A percentile compares a stretch with the other conserved stretches of the same genome.
Conservation (phyloP, 768 basidiomycete genomes). For the Antrodiella citrinella region DNA sequence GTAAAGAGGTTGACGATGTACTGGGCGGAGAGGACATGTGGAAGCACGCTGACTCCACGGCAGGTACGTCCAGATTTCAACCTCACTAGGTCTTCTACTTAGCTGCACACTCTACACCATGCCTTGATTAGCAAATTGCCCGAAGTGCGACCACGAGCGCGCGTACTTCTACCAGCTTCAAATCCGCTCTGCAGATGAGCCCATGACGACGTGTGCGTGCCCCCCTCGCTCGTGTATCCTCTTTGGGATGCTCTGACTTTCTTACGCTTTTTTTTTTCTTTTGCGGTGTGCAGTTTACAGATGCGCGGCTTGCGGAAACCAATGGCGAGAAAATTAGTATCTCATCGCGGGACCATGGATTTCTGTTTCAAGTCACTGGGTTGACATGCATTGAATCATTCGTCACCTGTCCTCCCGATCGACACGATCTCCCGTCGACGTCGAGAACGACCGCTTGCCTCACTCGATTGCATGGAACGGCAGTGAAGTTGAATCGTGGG, state of each 20-base stretch:
- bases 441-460: too few species aligned
- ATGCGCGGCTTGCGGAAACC: conserved; percentile 54
- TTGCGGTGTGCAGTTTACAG: conserved; percentile 39
- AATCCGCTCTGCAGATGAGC: conserved; percentile 89
- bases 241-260: conserved; percentile 8
- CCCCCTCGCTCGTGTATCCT: conserved; percentile 2
- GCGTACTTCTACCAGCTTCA: conserved; percentile 97
- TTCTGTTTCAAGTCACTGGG: not conserved
- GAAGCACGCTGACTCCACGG: conserved; percentile 87
- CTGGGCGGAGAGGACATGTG: conserved; percentile 90
- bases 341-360: not conserved
- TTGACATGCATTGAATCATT: too few species aligned
- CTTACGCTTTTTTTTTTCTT: conserved; percentile 38
- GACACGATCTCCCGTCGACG: too few species aligned
- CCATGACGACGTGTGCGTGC: conserved; percentile 59
- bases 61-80: conserved; percentile 36
- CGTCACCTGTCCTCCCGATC: too few species aligned
- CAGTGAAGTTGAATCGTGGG: too few species aligned
- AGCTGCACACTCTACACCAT: not conserved
- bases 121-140: conserved; percentile 35
- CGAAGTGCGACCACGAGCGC: conserved; percentile 75
- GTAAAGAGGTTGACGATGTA: conserved; percentile 95
- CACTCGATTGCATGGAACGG: too few species aligned
- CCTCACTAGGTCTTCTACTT: conserved; percentile 1
- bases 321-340: conserved; percentile 60